Evolutionary conservation across 192 early-diverging fungal species (phyloP), one percentile per base, ranked within the genome.

Genomic region (Hyaloraphidium curvatum): DNA sequence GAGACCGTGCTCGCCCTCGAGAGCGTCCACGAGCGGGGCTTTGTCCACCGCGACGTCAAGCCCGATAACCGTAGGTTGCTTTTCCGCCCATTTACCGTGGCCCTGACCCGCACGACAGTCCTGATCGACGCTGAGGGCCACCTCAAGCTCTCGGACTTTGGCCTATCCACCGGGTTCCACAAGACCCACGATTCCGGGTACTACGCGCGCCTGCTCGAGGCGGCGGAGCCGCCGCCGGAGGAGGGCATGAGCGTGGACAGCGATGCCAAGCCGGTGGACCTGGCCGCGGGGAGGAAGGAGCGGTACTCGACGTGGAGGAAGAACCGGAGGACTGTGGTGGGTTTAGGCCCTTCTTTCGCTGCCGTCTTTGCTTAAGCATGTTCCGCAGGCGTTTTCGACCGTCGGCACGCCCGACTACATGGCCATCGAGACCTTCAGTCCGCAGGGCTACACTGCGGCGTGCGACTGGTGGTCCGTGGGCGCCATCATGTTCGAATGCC

Each of bases 391-490:
- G 17, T 96, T 92, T 62, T 91, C 87, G 16, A 95, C 91, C 0
- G 96, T 99, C 1, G 96, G 96, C 2, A 99, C 96, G 0, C 92
- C 93, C 0, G 94, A 99, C 69, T 93, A 93, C 59, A 89, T 91
- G 65, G 91, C 94, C 5, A 91, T 92, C 11, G 95, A 99, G 68
- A 89, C 92, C 30, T 92, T 97, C 59, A 54, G 76, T 55, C 88
- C 90, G 59, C 80, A 86, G 41, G 94, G 94, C 4, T 99, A 99
- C 71, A 82, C 85, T 53, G 82, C 89, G 62, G 88, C 93, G 51
- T 97, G 94, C 64, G 96, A 99, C 72, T 99, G 89, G 87, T 99
- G 96, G 96, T 92, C 90, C 3, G 63, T 99, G 25, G 96, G 96
- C 25, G 90, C 91, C 2, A 97, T 99, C 60, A 95, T 99, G 86